Percentiles rank a stretch among this genome's conserved stretches.
These are phyloP conservation scores for Gryganskiella cystojenkinii DNA, from an alignment of 192 early-diverging fungal species.

Conservation along the genomic window DNA sequence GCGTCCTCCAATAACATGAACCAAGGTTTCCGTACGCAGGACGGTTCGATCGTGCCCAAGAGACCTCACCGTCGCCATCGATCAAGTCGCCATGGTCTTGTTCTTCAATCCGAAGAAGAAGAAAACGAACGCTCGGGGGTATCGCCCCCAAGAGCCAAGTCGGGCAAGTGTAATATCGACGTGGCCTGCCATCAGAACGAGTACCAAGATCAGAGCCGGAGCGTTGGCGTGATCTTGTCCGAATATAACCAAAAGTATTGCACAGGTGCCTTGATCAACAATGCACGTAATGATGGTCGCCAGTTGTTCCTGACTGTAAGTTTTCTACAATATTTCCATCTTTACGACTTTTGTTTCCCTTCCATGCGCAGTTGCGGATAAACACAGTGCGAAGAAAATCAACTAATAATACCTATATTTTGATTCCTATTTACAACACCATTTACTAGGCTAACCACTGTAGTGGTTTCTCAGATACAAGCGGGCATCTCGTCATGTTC, in stretches of 20 bases:
- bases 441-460: conserved; percentile 55
- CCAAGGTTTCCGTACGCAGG: conserved; percentile 12
- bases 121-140: not conserved
- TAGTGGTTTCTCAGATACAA: conserved; percentile 41
- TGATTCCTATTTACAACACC: not conserved
- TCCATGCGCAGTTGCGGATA: not conserved
- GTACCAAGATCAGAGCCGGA: conserved; percentile 48
- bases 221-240: conserved; percentile 56
- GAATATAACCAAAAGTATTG: conserved; percentile 62
- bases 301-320: conserved; percentile 60
- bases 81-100: not conserved
- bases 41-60: conserved; percentile 23
- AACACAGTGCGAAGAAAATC: not conserved
- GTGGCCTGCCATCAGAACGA: conserved; percentile 48
- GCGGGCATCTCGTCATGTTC: conserved; percentile 59
- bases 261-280: conserved; percentile 57
- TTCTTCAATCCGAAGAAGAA: not conserved
- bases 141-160: conserved; percentile 25
- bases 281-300: conserved; percentile 53
- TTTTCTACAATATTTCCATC: not conserved
- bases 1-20: conserved; percentile 23
- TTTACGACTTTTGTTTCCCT: not conserved
- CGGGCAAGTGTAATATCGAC: conserved; percentile 59
- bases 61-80: not conserved
- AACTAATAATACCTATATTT: not conserved